phyloP scores from a whole-genome alignment of 2,329 filamentous ascomycete species.

The Fusarium clavum region DNA sequence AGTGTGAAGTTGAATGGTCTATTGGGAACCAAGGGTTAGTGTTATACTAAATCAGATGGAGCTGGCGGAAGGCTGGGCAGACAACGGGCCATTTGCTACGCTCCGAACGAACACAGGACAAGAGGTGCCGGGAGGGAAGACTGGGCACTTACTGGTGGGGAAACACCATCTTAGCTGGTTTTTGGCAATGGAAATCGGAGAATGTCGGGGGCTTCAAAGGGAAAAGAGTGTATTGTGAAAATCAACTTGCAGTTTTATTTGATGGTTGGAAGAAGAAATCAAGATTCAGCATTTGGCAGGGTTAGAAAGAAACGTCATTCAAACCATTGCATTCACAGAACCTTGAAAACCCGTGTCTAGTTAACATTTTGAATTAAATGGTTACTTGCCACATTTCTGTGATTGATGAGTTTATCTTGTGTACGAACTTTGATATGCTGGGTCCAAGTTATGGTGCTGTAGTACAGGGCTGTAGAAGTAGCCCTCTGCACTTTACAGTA shows the following conservation, averaged over 20 bases:
- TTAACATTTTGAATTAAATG: not conserved
- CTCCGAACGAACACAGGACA: not conserved
- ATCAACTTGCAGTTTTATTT: fast-evolving
- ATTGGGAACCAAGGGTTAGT: not conserved
- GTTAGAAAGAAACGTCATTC: not conserved
- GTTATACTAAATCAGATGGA: too few relatives aligned
- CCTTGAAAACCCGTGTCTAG: not conserved
- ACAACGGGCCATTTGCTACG: not conserved
- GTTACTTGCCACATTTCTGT: not conserved
- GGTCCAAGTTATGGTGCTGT: not conserved
- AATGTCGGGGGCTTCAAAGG: too few relatives aligned
- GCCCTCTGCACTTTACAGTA: not conserved
- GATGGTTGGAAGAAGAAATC: not conserved
- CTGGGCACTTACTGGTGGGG: not conserved
- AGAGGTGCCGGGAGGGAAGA: too few relatives aligned
- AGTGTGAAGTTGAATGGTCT: not conserved
- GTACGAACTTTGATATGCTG: not conserved
- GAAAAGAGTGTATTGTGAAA: not conserved
- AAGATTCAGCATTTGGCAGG: not conserved
- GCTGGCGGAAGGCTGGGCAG: not conserved
- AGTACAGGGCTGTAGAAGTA: not conserved
- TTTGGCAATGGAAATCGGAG: too few relatives aligned
- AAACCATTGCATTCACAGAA: not conserved
- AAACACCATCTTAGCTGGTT: not conserved
- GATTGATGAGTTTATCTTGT: not conserved